These are phyloP conservation scores for Kodamaea jinghongensis DNA, from an alignment of 805 yeast species.

Conservation along the genomic window DNA sequence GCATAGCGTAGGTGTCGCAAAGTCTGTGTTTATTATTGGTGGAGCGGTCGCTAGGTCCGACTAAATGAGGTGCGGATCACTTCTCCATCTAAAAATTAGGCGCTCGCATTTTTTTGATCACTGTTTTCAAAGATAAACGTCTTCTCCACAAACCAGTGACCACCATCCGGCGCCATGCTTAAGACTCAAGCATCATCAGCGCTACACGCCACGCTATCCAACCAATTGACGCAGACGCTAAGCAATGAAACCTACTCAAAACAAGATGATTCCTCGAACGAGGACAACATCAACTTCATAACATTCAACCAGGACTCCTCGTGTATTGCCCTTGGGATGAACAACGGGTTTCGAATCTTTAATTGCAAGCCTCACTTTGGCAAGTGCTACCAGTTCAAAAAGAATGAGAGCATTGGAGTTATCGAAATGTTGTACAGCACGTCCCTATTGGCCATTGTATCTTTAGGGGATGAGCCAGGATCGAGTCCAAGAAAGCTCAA, in stretches of 20 bases:
- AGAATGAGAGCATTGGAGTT: slow-evolving; percentile 57
- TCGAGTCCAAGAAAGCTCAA: slow-evolving; percentile 79
- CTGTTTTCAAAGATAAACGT: too few species aligned
- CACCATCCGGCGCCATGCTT: slow-evolving; percentile 8
- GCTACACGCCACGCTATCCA: slow-evolving; percentile 13
- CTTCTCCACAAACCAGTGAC: too few species aligned
- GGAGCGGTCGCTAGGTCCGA: too few species aligned
- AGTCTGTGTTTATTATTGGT: too few species aligned
- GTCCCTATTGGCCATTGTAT: slow-evolving; percentile 80
- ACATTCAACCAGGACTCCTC: slow-evolving; percentile 85
- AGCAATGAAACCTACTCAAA: slow-evolving; percentile 13
- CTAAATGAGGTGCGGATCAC: too few species aligned
- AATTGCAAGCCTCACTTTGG: slow-evolving; percentile 83
- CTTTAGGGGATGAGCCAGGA: slow-evolving; percentile 67
- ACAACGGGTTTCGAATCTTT: slow-evolving; percentile 65
- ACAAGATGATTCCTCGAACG: slow-evolving; percentile 6
- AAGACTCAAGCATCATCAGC: slow-evolving; percentile 14
- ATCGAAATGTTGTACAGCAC: slow-evolving; percentile 92
- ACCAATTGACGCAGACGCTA: slow-evolving; percentile 11
- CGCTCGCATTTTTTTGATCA: too few species aligned
- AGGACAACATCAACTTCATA: slow-evolving; percentile 36
- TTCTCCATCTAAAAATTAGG: too few species aligned
- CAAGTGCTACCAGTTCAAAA: slow-evolving; percentile 31
- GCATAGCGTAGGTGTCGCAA: too few species aligned
- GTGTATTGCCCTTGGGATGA: slow-evolving; percentile 75